phyloP scores from a whole-genome alignment of 352 stramenopile genomes.

The Blastocystis sp. region DNA sequence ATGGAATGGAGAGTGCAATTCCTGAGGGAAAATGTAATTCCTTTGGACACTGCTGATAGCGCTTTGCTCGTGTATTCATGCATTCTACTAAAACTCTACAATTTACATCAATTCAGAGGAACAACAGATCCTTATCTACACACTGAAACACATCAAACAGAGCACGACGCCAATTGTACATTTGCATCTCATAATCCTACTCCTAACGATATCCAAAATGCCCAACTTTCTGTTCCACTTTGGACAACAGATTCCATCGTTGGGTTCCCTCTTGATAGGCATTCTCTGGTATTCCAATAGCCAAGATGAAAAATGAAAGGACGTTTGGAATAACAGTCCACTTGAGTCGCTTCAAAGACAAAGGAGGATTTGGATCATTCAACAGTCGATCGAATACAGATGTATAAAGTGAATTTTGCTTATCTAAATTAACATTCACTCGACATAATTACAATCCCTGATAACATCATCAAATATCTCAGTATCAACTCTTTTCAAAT shows the following conservation, averaged over 20 bases:
- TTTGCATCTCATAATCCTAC: neutral
- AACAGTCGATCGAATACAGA: neutral
- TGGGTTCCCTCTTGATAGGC: neutral
- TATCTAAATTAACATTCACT: neutral
- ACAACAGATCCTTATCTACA: neutral
- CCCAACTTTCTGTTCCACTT: neutral
- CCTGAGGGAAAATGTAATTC: too few species aligned
- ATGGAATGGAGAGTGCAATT: too few species aligned
- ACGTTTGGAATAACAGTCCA: neutral
- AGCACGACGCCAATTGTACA: neutral
- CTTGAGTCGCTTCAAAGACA: neutral
- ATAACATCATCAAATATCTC: neutral
- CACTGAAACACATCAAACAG: neutral
- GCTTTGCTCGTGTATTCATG: too few species aligned
- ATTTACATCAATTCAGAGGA: neutral
- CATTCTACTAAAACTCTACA: neutral
- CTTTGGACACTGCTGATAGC: too few species aligned
- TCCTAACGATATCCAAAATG: neutral
- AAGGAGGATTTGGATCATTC: neutral
- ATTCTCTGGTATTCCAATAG: too few species aligned
- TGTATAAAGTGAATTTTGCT: neutral
- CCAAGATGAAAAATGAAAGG: neutral
- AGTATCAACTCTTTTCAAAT: neutral
- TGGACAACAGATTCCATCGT: neutral
- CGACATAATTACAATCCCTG: neutral